These are phyloP conservation scores for Ogataea pignaliae DNA, from an alignment of 805 yeast species.

Conservation along the genomic window DNA sequence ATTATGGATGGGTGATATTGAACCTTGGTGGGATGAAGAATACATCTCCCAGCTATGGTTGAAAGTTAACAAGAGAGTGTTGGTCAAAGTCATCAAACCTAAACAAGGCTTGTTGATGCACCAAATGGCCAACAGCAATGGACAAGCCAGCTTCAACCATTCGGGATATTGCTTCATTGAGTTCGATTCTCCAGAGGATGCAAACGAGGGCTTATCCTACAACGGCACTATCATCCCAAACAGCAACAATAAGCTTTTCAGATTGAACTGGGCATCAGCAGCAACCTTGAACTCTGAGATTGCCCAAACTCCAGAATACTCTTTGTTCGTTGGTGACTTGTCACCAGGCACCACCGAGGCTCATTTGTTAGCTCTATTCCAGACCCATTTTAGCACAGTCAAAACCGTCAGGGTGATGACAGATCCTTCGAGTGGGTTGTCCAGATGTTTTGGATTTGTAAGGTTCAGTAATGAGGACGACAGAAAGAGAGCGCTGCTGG, in stretches of 20 bases:
- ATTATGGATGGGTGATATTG: slow-evolving; percentile 86
- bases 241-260: slow-evolving; percentile 52
- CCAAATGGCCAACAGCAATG: slow-evolving; percentile 26
- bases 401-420: slow-evolving; percentile 85
- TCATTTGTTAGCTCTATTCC: slow-evolving; percentile 67
- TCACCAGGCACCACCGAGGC: slow-evolving; percentile 79
- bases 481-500: slow-evolving; percentile 60
- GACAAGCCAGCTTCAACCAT: slow-evolving; percentile 26
- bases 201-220: slow-evolving; percentile 60
- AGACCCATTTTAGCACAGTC: slow-evolving; percentile 58
- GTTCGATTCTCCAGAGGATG: slow-evolving; percentile 63
- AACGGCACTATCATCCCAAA: slow-evolving; percentile 67
- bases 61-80: slow-evolving; percentile 48
- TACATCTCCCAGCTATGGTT: slow-evolving; percentile 59
- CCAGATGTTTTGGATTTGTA: slow-evolving; percentile 79
- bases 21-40: slow-evolving; percentile 71
- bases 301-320: slow-evolving; percentile 69
- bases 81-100: slow-evolving; percentile 61
- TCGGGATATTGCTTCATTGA: slow-evolving; percentile 78
- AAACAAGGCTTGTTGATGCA: slow-evolving; percentile 33
- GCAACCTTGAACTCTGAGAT: slow-evolving; percentile 71
- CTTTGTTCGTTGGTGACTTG: slow-evolving; percentile 79
- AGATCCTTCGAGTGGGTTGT: slow-evolving; percentile 72
- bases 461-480: slow-evolving; percentile 69
- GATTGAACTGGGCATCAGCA: slow-evolving; percentile 82